A percentile compares a stretch with the other conserved stretches of the same genome.
These are phyloP conservation scores for Cryomyces antarcticus DNA, from an alignment of 495 filamentous ascomycete species.

Conservation along the genomic window DNA sequence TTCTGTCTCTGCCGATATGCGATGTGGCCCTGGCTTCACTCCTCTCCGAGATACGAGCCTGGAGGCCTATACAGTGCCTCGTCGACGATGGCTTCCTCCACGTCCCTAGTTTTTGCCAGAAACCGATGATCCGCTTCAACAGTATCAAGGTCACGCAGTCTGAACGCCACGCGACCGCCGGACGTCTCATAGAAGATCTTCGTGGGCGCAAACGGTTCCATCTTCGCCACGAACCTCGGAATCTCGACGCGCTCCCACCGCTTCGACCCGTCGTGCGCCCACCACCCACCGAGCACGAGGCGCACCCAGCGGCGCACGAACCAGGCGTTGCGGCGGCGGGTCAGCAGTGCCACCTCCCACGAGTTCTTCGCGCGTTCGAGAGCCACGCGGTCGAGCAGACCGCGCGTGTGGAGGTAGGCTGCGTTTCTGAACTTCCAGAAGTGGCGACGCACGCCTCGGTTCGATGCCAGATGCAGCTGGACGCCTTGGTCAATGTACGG, in stretches of 20 bases:
- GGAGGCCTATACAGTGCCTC: too few species aligned
- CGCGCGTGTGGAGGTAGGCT: background rate
- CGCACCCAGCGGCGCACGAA: slow-evolving; percentile 7
- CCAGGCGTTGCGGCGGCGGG: slow-evolving; percentile 1
- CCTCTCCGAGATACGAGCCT: too few species aligned
- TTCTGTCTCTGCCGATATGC: too few species aligned
- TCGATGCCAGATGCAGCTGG: background rate
- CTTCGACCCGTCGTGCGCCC: background rate
- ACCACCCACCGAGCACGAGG: slow-evolving; percentile 3
- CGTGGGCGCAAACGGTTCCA: background rate
- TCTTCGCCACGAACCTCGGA: background rate
- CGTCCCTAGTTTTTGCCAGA: too few species aligned
- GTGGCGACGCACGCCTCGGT: background rate
- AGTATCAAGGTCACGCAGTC: too few species aligned
- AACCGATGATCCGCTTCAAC: too few species aligned
- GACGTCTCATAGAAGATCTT: background rate
- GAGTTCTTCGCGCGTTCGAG: background rate
- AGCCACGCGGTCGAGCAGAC: background rate
- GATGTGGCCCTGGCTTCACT: too few species aligned
- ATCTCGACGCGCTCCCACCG: slow-evolving; percentile 1
- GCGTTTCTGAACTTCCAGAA: background rate
- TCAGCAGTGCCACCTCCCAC: background rate
- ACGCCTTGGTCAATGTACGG: slow-evolving; percentile 2
- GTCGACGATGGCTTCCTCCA: too few species aligned
- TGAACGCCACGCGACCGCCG: background rate